These are phyloP conservation scores for Lophium mytilinum DNA, from an alignment of 495 filamentous ascomycete species.

Conservation along the genomic window DNA sequence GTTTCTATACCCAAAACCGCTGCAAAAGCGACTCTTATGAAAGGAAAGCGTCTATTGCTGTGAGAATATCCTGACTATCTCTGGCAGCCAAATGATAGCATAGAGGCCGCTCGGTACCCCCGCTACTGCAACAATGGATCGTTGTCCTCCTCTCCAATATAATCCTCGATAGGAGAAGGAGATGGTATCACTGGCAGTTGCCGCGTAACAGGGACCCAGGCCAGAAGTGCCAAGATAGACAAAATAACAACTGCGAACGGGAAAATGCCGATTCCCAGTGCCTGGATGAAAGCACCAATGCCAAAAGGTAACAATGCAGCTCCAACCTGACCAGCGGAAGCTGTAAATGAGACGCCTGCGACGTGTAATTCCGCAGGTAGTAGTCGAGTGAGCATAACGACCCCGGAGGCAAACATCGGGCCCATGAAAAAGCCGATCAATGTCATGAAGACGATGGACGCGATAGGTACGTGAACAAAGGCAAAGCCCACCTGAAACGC, in stretches of 20 bases:
- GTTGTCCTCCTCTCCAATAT: too few relatives aligned
- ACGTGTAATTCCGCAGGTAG: conserved; percentile 14
- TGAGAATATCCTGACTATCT: too few relatives aligned
- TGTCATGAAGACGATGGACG: conserved; percentile 2
- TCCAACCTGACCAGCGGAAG: conserved; percentile 9
- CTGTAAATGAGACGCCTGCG: conserved; percentile 7
- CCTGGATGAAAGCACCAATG: conserved; percentile 11
- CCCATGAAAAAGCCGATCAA: conserved; percentile 14
- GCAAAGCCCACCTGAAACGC: conserved; percentile 4
- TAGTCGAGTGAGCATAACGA: conserved; percentile 10
- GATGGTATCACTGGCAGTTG: too few relatives aligned
- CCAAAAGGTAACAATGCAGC: conserved; percentile 9
- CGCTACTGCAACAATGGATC: too few relatives aligned
- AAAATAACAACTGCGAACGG: not conserved
- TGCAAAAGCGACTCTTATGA: too few relatives aligned
- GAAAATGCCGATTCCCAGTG: conserved; percentile 7
- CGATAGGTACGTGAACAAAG: not conserved
- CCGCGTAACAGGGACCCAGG: not conserved
- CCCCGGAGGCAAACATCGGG: conserved; percentile 14
- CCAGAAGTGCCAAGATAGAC: not conserved
- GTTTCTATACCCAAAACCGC: too few relatives aligned
- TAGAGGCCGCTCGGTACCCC: too few relatives aligned
- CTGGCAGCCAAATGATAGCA: too few relatives aligned
- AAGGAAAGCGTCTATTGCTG: too few relatives aligned
- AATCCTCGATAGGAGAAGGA: too few relatives aligned